Base-by-base conservation (phyloP, 495 filamentous ascomycete species). In the Ramalina intermedia region DNA sequence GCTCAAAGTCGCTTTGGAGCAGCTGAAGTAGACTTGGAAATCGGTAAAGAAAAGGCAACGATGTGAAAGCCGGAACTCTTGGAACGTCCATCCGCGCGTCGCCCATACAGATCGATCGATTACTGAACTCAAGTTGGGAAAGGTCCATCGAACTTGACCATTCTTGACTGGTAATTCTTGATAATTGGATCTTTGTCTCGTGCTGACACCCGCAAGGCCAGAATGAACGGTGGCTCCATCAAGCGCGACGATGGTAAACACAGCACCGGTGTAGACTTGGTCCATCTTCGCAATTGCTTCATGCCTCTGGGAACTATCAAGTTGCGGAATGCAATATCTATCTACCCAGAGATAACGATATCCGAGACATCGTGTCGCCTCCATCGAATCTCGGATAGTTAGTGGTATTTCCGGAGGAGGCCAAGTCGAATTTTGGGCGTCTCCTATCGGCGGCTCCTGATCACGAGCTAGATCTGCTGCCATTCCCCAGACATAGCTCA, bases 21-120 rank as follows among this genome's bases (percentile, higher is more conserved):
- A 33, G 29, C 6, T 33, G 29, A 60, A 66, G 43, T 65, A 63
- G 21, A 61, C 26, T 35, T 67, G 61, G 7, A 55, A 13, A 3
- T 66, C 55, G 0, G 56, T 60, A 37, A 70, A 66, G 35, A 60
- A 54, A 5, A 69, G 48, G 0, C 60, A 51, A 0, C 65, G 58
- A 18, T 47, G 44, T 6, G 61, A 63, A 12, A 68, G 50, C 5
- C 67, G 14, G 0, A 46, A 59, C 53, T 70, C 66, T 50, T 71
- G 68, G 47, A 55, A 68, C 2, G 68, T 70, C 68, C 68, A 70
- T 7, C 55, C 68, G 45, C 68, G 50, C 6, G 55, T 63, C 4
- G 29, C 17, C 66, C 65, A 69, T 7, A 47, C 46, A 0, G 59
- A 63, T 0, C 49, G 38, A 9, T 18, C 4, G 41, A 66, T 56